Evolutionary conservation across 495 filamentous ascomycete genomes (phyloP).

Genomic region (Annulohypoxylon moriforme): DNA sequence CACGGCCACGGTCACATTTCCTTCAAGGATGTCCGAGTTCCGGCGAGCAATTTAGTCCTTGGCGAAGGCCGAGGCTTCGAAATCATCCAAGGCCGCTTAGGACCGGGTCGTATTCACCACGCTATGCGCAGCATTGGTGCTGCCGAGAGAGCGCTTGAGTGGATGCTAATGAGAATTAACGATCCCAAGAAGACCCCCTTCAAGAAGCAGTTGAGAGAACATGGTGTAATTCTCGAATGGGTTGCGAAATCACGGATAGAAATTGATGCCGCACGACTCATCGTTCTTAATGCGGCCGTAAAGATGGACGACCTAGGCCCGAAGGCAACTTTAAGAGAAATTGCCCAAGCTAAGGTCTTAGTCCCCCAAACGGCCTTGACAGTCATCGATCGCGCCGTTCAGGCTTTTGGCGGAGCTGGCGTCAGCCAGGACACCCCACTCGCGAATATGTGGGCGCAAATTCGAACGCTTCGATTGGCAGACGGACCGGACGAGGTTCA

Average conservation of each 20-base stretch:
- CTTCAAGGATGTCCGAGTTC: conserved; percentile 87
- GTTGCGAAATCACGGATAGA: conserved; percentile 89
- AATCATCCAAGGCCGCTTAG: conserved; percentile 93
- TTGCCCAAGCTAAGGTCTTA: conserved; percentile 87
- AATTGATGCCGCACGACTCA: conserved; percentile 85
- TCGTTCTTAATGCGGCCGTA: conserved; percentile 90
- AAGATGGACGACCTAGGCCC: conserved; percentile 87
- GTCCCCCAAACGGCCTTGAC: conserved; percentile 80
- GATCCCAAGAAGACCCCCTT: conserved; percentile 88
- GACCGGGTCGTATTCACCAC: conserved; percentile 93
- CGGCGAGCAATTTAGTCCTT: conserved; percentile 79
- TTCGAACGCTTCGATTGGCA: conserved; percentile 83
- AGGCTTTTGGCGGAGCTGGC: conserved; percentile 86
- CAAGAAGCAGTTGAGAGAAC: conserved; percentile 79
- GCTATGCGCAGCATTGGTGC: conserved; percentile 91
- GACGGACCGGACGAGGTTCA: conserved; percentile 97
- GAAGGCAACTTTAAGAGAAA: conserved; percentile 83
- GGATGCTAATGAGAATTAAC: conserved; percentile 90
- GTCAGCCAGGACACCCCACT: conserved; percentile 92
- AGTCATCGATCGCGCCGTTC: conserved; percentile 88
- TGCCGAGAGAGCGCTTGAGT: conserved; percentile 85
- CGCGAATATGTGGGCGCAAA: conserved; percentile 85
- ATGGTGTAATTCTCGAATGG: conserved; percentile 95
- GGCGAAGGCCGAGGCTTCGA: conserved; percentile 95
- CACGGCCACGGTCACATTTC: conserved; percentile 92